These are phyloP conservation scores for Aristolochia californica DNA, from an alignment of 164 flowering plant genomes.

Conservation along the genomic window DNA sequence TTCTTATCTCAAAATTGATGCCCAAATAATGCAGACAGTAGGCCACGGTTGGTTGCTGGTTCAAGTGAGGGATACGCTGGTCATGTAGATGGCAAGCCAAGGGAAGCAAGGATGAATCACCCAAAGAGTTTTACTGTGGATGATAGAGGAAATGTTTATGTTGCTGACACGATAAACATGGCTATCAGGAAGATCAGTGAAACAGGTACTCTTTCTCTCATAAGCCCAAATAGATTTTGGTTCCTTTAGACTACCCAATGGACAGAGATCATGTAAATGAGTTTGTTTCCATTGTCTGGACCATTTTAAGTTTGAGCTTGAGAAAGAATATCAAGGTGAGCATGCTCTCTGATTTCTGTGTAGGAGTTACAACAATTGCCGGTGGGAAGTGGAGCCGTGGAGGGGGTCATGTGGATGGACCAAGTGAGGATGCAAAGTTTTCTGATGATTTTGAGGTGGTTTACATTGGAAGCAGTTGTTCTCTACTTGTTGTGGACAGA, in stretches of 20 bases:
- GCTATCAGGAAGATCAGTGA: conserved; percentile 94
- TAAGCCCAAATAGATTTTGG: background rate
- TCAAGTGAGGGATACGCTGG: conserved; percentile 87
- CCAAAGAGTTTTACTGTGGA: conserved; percentile 87
- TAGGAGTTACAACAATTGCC: conserved; percentile 95
- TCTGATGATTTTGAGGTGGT: conserved; percentile 91
- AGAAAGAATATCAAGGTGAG: background rate
- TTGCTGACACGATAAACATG: conserved; percentile 73
- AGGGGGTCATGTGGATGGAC: conserved; percentile 84
- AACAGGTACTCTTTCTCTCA: conserved; percentile 36
- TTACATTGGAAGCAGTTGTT: conserved; percentile 93
- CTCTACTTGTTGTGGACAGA: conserved; percentile 82
- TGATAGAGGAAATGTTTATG: conserved; percentile 74
- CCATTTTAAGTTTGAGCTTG: background rate
- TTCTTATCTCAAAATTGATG: background rate
- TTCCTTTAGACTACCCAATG: no score
- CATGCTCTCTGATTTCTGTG: background rate
- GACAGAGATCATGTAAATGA: no score
- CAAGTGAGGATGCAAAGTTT: conserved; percentile 91
- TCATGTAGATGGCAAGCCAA: conserved; percentile 79
- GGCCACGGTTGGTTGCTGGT: conserved; percentile 81
- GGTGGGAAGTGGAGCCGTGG: conserved; percentile 80
- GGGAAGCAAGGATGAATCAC: conserved; percentile 84
- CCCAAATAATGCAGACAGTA: conserved; percentile 49
- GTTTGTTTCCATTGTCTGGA: no score